phyloP scores from a whole-genome alignment of 768 basidiomycete species.

The Gloeopeniophorella convolvens region DNA sequence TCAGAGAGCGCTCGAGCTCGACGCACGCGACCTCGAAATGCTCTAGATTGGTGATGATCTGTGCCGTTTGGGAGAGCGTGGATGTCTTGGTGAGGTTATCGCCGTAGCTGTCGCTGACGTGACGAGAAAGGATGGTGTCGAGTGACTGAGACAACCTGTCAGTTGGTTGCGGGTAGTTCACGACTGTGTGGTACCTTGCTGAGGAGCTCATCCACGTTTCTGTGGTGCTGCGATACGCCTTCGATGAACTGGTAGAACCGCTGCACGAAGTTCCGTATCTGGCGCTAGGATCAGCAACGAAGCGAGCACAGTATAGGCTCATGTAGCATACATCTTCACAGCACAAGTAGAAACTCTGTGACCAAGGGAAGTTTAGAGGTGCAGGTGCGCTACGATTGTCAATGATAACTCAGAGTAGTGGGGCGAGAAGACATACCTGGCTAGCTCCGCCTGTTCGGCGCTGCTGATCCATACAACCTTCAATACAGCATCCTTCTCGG shows the following conservation, averaged over 20 bases:
- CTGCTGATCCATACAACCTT: conserved; percentile 75
- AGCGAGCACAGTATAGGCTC: neutral
- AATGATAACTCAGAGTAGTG: neutral
- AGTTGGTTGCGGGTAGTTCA: neutral
- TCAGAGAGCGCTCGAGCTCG: conserved; percentile 80
- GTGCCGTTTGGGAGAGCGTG: conserved; percentile 85
- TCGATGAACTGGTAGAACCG: conserved; percentile 97
- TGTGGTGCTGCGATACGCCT: conserved; percentile 86
- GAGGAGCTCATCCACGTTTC: conserved; percentile 86
- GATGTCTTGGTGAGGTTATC: conserved; percentile 67
- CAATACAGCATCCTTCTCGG: conserved; percentile 69
- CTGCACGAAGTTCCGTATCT: conserved; percentile 86
- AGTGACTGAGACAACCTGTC: conserved; percentile 52
- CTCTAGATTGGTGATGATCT: conserved; percentile 88
- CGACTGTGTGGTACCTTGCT: conserved; percentile 56
- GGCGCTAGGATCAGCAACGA: conserved; percentile 13
- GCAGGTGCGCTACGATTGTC: conserved; percentile 41
- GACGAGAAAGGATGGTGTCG: conserved; percentile 69
- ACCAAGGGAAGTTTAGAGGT: conserved; percentile 85
- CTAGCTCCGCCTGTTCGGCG: conserved; percentile 55
- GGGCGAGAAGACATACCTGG: conserved; percentile 33
- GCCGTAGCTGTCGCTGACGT: conserved; percentile 71
- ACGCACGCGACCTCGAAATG: conserved; percentile 81
- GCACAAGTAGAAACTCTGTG: conserved; percentile 89
- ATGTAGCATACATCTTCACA: conserved; percentile 69